phyloP scores from a whole-genome alignment of 257 asterid genomes.

The Przewalskia tangutica region DNA sequence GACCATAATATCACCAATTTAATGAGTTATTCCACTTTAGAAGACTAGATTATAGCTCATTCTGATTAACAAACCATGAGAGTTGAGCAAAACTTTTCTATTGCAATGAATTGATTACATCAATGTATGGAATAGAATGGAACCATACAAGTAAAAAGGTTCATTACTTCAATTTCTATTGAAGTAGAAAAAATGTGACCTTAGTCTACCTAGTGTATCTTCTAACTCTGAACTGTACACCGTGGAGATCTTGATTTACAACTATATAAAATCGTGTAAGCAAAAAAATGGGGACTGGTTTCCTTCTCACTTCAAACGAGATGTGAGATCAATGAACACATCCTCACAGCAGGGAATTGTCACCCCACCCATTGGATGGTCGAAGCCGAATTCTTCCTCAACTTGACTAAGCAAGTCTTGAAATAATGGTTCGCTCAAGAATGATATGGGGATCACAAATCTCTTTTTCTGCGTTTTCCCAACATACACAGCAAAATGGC shows the following conservation, averaged over 20 bases:
- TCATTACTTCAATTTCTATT: not conserved
- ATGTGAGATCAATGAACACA: conserved; percentile 10
- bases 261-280: not conserved
- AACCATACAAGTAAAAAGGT: not conserved
- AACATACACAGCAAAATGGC: conserved; percentile 26
- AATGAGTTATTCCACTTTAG: no score
- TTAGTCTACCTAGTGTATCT: not conserved
- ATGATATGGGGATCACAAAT: conserved; percentile 20
- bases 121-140: not conserved
- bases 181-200: not conserved
- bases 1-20: no score
- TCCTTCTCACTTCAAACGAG: conserved; percentile 4
- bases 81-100: not conserved
- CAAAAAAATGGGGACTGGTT: not conserved
- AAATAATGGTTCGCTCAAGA: conserved; percentile 16
- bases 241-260: not conserved
- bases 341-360: conserved; percentile 26
- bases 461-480: conserved; percentile 24
- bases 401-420: conserved; percentile 21
- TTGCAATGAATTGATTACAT: not conserved
- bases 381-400: conserved; percentile 29
- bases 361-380: conserved; percentile 23
- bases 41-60: no score
- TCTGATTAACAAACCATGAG: not conserved
- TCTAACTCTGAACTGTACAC: not conserved